These are phyloP conservation scores for Carpinus fangiana DNA, from an alignment of 306 rosid species.

Conservation along the genomic window DNA sequence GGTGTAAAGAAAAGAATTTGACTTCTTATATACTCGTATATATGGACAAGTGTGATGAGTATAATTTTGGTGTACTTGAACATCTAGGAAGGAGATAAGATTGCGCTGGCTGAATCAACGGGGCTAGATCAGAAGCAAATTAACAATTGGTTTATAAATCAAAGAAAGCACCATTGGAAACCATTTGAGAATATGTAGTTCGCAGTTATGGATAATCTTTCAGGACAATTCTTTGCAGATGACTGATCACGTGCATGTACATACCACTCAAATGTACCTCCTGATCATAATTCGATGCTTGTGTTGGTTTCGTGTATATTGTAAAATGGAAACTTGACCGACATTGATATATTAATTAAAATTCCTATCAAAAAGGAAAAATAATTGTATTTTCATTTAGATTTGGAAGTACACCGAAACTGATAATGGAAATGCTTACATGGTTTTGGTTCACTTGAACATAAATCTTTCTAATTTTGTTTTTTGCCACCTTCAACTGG, in stretches of 20 bases:
- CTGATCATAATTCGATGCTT: slow-evolving; percentile 17
- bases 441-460: neutral
- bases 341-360: slow-evolving; percentile 38
- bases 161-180: slow-evolving; percentile 95
- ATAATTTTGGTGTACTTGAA: slow-evolving; percentile 2
- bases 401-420: slow-evolving; percentile 33
- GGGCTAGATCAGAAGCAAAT: slow-evolving; percentile 93
- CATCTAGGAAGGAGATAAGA: slow-evolving; percentile 85
- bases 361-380: slow-evolving; percentile 26
- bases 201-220: slow-evolving; percentile 63
- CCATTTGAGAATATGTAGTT: slow-evolving; percentile 86
- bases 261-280: slow-evolving; percentile 37
- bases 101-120: slow-evolving; percentile 72
- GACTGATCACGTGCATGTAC: slow-evolving; percentile 39
- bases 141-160: slow-evolving; percentile 97
- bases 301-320: slow-evolving; percentile 44
- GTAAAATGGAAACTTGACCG: slow-evolving; percentile 28
- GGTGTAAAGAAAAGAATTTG: too few relatives aligned
- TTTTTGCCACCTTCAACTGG: too few relatives aligned
- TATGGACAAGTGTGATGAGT: neutral
- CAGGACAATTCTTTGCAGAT: slow-evolving; percentile 53
- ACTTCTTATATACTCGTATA: too few relatives aligned
- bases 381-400: slow-evolving; percentile 34
- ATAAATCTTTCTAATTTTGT: too few relatives aligned
- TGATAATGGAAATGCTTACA: slow-evolving; percentile 30